phyloP scores from a whole-genome alignment of 2,329 filamentous ascomycete species.

The Spiromastix sp. region DNA sequence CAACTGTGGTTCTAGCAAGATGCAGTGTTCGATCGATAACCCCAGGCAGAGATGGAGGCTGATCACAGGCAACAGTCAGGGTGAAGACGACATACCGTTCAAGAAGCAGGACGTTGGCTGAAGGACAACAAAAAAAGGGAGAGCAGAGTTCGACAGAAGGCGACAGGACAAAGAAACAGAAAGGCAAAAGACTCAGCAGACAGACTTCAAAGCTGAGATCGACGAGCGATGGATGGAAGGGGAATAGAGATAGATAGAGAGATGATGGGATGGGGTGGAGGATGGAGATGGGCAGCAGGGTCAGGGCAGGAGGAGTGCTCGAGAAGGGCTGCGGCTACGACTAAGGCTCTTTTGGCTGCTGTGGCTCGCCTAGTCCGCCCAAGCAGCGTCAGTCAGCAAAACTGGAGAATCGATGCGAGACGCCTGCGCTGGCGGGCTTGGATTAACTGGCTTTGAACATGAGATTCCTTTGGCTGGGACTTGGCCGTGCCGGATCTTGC shows the following conservation, averaged over 20 bases:
- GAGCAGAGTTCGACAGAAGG: slow-evolving; percentile 9
- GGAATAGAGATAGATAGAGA: slow-evolving; percentile 19
- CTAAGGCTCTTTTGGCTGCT: neutral
- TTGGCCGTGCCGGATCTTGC: neutral
- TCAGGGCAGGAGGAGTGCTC: neutral
- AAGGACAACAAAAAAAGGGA: slow-evolving; percentile 11
- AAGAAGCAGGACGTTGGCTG: slow-evolving; percentile 1
- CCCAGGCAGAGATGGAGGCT: slow-evolving; percentile 1
- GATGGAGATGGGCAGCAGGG: neutral
- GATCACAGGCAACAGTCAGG: slow-evolving; percentile 1
- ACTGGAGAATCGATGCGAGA: neutral
- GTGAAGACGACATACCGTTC: slow-evolving; percentile 4
- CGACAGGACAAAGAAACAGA: slow-evolving; percentile 15
- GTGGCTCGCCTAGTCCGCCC: neutral
- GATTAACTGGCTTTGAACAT: neutral
- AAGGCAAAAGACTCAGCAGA: slow-evolving; percentile 10
- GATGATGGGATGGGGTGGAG: slow-evolving; percentile 8
- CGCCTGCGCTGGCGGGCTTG: neutral
- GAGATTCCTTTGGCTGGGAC: no score
- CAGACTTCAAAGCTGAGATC: slow-evolving; percentile 15
- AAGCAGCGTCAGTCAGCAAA: neutral
- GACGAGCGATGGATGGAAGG: slow-evolving; percentile 14
- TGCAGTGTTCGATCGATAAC: slow-evolving; percentile 3
- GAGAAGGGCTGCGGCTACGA: neutral
- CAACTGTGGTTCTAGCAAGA: slow-evolving; percentile 3